phyloP scores from a whole-genome alignment of 2,329 filamentous ascomycete genomes.

The Paracoccidioides lutzii region DNA sequence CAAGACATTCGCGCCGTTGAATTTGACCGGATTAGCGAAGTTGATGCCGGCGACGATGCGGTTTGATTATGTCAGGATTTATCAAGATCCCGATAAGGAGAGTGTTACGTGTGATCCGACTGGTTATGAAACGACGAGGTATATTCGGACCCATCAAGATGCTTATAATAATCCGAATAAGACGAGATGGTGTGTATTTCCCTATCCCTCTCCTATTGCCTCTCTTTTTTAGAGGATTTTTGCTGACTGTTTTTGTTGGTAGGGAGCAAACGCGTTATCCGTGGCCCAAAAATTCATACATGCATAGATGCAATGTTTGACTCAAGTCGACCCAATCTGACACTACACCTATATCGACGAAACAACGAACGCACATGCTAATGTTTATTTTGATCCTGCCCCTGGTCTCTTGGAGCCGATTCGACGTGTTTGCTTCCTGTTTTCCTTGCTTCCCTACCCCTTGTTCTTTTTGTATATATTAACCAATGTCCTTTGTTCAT shows the following conservation, averaged over 20 bases:
- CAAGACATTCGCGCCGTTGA: conserved; percentile 49
- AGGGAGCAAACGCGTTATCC: conserved; percentile 40
- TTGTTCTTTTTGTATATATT: not conserved
- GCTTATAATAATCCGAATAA: conserved; percentile 52
- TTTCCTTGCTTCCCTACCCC: not conserved
- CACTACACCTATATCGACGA: not conserved
- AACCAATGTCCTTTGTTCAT: not conserved
- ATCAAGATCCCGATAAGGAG: conserved; percentile 48
- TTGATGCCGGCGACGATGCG: conserved; percentile 53
- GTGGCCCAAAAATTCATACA: conserved; percentile 50
- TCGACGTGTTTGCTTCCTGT: conserved; percentile 23
- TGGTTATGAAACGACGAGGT: conserved; percentile 53
- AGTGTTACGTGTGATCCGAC: conserved; percentile 54
- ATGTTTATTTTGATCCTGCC: no score
- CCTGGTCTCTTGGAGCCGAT: not conserved
- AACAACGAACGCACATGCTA: no score
- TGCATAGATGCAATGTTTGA: conserved; percentile 38
- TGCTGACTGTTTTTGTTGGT: conserved; percentile 8
- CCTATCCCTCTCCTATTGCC: not conserved
- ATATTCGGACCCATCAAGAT: conserved; percentile 49
- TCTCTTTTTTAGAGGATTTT: not conserved
- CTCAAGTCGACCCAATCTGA: not conserved
- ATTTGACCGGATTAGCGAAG: conserved; percentile 42
- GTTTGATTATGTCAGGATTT: conserved; percentile 58
- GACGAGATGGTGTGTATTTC: conserved; percentile 44